Base-by-base conservation (phyloP, 2,329 filamentous ascomycete genomes). In the Alternaria tenuissima region DNA sequence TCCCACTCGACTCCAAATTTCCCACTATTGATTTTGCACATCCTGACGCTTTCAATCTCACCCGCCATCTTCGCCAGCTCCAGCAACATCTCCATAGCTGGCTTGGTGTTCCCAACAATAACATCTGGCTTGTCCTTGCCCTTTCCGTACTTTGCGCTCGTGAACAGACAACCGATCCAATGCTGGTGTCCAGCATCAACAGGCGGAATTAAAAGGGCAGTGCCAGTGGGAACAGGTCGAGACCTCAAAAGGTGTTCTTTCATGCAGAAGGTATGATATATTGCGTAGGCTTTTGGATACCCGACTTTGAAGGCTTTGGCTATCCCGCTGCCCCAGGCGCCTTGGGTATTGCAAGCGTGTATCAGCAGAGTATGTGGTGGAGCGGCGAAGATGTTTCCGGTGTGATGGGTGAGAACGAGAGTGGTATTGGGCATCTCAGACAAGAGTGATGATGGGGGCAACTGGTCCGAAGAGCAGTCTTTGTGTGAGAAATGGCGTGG, bases 101-200 rank as follows among this genome's bases (percentile, higher is more conserved):
- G 68, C 16, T 66, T 70, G 0, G 87, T 88, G 28, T 83, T 82
- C 4, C 65, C 66, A 11, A 88, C 53, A 38, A 89, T 87, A 14
- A 72, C 66, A 0, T 74, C 69, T 1, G 78, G 76, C 0, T 76
- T 59, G 57, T 84, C 83, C 26, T 79, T 82, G 6, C 61, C 71
- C 42, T 72, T 76, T 0, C 87, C 87, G 59, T 81, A 85, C 2
- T 75, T 74, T 3, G 74, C 69, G 3, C 84, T 87, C 0, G 86
- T 89, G 63, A 88, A 88, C 0, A 89, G 72, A 63, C 87, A 89
- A 0, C 84, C 83, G 26, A 89, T 81, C 81, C 84, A 89, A 56
- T 87, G 84, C 12, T 74, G 72, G 22, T 51, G 55, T 5, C 56
- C 66, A 2, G 72, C 77, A 5, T 81, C 69, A 34, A 81, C 79